These are phyloP conservation scores for Colletotrichum liaoningense DNA, from an alignment of 2,329 filamentous ascomycete species.

Conservation along the genomic window DNA sequence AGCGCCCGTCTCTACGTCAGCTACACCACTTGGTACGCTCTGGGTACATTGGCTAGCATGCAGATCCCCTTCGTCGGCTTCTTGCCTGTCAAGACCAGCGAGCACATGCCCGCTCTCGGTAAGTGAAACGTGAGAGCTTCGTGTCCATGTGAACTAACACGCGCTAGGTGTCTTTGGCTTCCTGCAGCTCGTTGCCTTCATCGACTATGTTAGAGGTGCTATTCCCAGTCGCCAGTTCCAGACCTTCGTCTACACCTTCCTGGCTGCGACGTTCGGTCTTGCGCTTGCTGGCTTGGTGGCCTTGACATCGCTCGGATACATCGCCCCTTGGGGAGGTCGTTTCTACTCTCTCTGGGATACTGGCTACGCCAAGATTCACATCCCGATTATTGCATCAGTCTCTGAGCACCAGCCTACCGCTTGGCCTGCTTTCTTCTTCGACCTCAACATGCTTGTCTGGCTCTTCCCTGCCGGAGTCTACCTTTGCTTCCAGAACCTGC, in stretches of 20 bases:
- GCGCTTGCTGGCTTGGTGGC: slow-evolving; percentile 81
- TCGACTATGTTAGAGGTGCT: slow-evolving; percentile 89
- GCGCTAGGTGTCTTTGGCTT: slow-evolving; percentile 88
- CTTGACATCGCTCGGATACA: slow-evolving; percentile 89
- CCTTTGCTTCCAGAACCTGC: slow-evolving; percentile 93
- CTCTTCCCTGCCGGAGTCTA: slow-evolving; percentile 98
- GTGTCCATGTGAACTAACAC: slow-evolving; percentile 32
- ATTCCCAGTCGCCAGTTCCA: slow-evolving; percentile 95
- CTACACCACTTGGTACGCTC: slow-evolving; percentile 97
- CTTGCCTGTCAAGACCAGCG: slow-evolving; percentile 93
- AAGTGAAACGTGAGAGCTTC: slow-evolving; percentile 45
- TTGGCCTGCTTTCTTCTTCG: slow-evolving; percentile 99
- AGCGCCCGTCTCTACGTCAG: slow-evolving; percentile 94
- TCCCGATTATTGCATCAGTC: slow-evolving; percentile 99
- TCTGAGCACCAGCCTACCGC: slow-evolving; percentile 99
- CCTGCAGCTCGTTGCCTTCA: slow-evolving; percentile 91
- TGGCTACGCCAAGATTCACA: slow-evolving; percentile 98
- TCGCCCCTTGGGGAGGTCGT: slow-evolving; percentile 96
- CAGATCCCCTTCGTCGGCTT: slow-evolving; percentile 99
- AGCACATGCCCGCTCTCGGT: slow-evolving; percentile 98
- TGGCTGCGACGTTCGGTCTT: slow-evolving; percentile 79
- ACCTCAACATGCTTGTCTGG: slow-evolving; percentile 98
- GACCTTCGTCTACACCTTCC: slow-evolving; percentile 82
- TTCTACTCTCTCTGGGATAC: slow-evolving; percentile 99
- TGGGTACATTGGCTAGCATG: slow-evolving; percentile 97